Evolutionary conservation across 2,329 filamentous ascomycete species (phyloP), one percentile per base, ranked within the genome.

Genomic region (Exophiala sp.): DNA sequence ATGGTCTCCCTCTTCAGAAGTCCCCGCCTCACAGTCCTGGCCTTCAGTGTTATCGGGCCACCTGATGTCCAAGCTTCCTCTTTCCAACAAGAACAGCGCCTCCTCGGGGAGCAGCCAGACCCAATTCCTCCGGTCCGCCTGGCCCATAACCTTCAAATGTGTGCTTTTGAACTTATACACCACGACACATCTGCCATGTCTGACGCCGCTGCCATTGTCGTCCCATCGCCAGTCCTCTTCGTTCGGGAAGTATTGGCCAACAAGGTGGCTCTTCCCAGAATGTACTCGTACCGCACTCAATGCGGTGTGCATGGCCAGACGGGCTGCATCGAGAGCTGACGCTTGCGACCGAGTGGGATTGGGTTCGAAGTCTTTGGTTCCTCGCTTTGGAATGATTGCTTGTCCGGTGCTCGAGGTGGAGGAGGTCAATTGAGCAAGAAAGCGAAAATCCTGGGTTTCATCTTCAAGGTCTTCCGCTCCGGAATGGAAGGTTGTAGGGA

Each of bases 351-450:
- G 79, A 2, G 93, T 97, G 41, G 87, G 86, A 69, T 97, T 89
- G 22, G 86, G 83, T 70, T 97, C 93, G 66, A 96, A 98, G 71
- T 98, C 93, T 68, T 98, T 98, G 66, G 95, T 89, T 53, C 93
- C 93, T 57, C 89, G 88, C 58, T 91, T 89, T 29, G 95, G 88
- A 9, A 90, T 78, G 60, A 81, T 60, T 13, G 66, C 55, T 50
- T 67, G 60, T 22, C 62, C 59, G 21, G 61, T 54, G 32, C 68
- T 66, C 41, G 66, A 59, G 37, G 67, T 14, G 22, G 30, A 13
- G 24, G 73, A 75, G 66, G 73, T 76, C 57, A 82, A 65, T 52
- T 73, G 72, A 54, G 72, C 73, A 34, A 85, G 82, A 55, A 90
- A 83, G 57, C 86, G 83, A 67, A 91, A 96, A 70, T 97, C 91